Evolutionary conservation across 2,329 filamentous ascomycete genomes (phyloP).

Genomic region (Colletotrichum orbiculare): DNA sequence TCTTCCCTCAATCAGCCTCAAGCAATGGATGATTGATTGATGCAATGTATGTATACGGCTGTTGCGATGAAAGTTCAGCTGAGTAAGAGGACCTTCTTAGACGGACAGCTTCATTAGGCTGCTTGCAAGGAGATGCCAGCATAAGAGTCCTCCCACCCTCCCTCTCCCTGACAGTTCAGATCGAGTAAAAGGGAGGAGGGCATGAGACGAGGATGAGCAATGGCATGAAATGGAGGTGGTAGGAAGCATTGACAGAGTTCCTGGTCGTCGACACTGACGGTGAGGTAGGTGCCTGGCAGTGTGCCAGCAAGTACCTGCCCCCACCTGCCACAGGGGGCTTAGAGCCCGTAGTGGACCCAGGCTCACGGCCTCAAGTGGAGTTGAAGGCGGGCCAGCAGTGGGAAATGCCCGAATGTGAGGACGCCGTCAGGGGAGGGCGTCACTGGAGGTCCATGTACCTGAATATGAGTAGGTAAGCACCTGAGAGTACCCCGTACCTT

Average conservation of each 20-base stretch:
- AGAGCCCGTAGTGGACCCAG: constrained; percentile 12
- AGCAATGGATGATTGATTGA: not conserved
- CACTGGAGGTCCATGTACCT: too few relatives aligned
- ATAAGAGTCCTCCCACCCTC: not conserved
- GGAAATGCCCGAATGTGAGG: too few relatives aligned
- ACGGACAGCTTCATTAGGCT: not conserved
- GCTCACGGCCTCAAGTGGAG: constrained; percentile 19
- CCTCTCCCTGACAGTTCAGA: constrained; percentile 20
- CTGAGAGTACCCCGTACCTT: too few relatives aligned
- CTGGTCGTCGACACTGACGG: too few relatives aligned
- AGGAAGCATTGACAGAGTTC: not conserved
- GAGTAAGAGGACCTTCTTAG: not conserved
- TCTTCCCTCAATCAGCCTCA: too few relatives aligned
- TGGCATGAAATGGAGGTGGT: constrained; percentile 13
- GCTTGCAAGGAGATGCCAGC: constrained; percentile 13
- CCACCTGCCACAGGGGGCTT: not conserved
- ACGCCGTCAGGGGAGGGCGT: too few relatives aligned
- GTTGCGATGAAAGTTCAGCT: constrained; percentile 12
- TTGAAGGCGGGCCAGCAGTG: not conserved
- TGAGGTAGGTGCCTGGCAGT: constrained; percentile 7
- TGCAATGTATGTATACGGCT: not conserved
- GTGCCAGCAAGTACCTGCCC: not conserved
- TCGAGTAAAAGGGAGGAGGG: constrained; percentile 17
- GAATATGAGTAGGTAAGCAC: too few relatives aligned
- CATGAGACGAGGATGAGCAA: constrained; percentile 2